Base-by-base conservation (phyloP, 768 basidiomycete species). In the Xanthoconium purpureum region DNA sequence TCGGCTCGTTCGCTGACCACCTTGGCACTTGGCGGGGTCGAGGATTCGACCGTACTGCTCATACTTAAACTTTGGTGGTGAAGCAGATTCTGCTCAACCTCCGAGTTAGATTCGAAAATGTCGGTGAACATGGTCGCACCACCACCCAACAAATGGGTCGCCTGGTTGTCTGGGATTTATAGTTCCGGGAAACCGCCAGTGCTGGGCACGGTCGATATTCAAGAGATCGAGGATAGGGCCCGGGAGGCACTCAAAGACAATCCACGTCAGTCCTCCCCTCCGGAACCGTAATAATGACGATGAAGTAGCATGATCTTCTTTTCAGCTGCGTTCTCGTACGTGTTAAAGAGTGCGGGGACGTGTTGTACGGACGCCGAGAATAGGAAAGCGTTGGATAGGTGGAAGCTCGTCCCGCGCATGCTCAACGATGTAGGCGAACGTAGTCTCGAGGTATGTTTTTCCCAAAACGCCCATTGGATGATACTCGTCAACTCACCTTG, bases 321-420 rank as follows among this genome's bases (percentile, higher is more conserved):
- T 35, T 35, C 33, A 88, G 83, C 40, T 68, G 78, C 87, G 9
- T 92, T 85, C 73, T 71, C 79, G 67, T 92, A 90, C 63, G 83
- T 86, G 6, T 77, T 77, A 52, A 88, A 87, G 45, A 84, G 82
- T 60, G 89, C 91, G 6, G 91, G 91, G 0, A 80, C 82, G 5
- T 74, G 76, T 55, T 74, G 78, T 29, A 93, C 91, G 5, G 80
- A 84, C 66, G 74, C 71, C 30, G 82, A 81, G 57, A 93, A 93
- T 63, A 74, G 78, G 44, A 78, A 80, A 58, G 81, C 83, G 0
- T 79, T 83, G 63, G 78, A 80, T 57, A 69, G 74, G 17, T 83
- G 80, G 78, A 74, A 77, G 39, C 82, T 86, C 59, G 69, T 84
- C 20, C 83, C 83, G 10, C 76, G 80, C 12, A 73, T 82, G 74